Conservation (phyloP, 768 basidiomycete species). For the Pleurotus djamor region DNA sequence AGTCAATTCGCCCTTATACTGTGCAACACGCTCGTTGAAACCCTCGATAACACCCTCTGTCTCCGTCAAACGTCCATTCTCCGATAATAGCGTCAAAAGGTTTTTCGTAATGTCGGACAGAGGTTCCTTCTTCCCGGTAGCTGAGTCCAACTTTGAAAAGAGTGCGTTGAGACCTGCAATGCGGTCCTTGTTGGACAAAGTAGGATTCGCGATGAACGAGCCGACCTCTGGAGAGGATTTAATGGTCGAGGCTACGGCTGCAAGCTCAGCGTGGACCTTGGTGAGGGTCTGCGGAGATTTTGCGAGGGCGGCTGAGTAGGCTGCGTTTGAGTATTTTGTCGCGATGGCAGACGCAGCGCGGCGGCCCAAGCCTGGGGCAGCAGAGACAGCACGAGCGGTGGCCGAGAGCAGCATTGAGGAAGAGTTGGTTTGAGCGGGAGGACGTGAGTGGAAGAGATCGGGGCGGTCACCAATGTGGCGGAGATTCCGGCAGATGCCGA, state of each 20-base stretch:
- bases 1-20: constrained; percentile 91
- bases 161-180: constrained; percentile 62
- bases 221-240: constrained; percentile 60
- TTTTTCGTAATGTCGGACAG: constrained; percentile 89
- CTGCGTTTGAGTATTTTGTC: constrained; percentile 81
- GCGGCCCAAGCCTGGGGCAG: constrained; percentile 51
- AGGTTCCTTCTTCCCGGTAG: constrained; percentile 67
- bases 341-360: constrained; percentile 74
- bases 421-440: constrained; percentile 5
- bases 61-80: constrained; percentile 90
- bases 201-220: constrained; percentile 86
- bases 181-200: constrained; percentile 81
- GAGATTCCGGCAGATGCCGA: constrained; percentile 8
- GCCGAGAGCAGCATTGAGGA: constrained; percentile 12
- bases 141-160: constrained; percentile 63
- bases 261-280: constrained; percentile 86
- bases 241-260: constrained; percentile 66
- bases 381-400: constrained; percentile 26
- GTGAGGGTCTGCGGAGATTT: constrained; percentile 82
- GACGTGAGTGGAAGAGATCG: not conserved
- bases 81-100: constrained; percentile 83
- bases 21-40: constrained; percentile 85
- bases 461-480: not conserved
- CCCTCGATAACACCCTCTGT: constrained; percentile 85
- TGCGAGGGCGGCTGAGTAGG: constrained; percentile 77